These are phyloP conservation scores for Fagus sylvatica DNA, from an alignment of 306 rosid genomes.

Conservation along the genomic window DNA sequence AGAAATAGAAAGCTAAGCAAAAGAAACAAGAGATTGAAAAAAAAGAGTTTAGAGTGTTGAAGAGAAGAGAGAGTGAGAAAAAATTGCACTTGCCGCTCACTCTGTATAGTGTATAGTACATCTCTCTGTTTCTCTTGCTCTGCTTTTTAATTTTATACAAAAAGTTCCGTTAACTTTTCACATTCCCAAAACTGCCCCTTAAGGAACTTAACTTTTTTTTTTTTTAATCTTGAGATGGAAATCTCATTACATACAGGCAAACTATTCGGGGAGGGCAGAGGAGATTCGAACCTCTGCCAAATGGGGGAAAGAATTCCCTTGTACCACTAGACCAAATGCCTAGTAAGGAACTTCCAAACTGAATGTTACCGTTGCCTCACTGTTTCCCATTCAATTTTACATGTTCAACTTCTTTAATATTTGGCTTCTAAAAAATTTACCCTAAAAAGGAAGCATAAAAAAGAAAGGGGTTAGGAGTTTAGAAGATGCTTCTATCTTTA, in stretches of 20 bases:
- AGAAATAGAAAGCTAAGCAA: conserved; percentile 29
- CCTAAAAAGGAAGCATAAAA: conserved; percentile 7
- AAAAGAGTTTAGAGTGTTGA: conserved; percentile 30
- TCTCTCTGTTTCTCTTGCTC: conserved; percentile 2
- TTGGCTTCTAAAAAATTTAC: conserved; percentile 4
- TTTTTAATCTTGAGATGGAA: too few relatives aligned
- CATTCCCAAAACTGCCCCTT: conserved; percentile 64
- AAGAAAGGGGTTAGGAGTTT: neutral
- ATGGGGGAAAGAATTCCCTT: too few relatives aligned
- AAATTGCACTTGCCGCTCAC: conserved; percentile 51
- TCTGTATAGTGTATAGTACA: too few relatives aligned
- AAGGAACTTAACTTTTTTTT: too few relatives aligned
- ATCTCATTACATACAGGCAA: too few relatives aligned
- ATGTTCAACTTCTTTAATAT: conserved; percentile 16
- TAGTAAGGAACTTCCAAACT: conserved; percentile 75
- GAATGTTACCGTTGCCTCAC: conserved; percentile 86
- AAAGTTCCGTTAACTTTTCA: conserved; percentile 65
- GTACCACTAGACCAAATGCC: too few relatives aligned
- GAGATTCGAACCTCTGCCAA: too few relatives aligned
- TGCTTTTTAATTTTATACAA: conserved; percentile 31
- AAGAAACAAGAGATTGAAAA: neutral
- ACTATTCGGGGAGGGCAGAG: too few relatives aligned
- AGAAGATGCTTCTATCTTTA: neutral
- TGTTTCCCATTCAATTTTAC: conserved; percentile 40
- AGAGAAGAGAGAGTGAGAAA: too few relatives aligned